phyloP scores from a whole-genome alignment of 108 stramenopile species.

The Skeletonema tropicum region DNA sequence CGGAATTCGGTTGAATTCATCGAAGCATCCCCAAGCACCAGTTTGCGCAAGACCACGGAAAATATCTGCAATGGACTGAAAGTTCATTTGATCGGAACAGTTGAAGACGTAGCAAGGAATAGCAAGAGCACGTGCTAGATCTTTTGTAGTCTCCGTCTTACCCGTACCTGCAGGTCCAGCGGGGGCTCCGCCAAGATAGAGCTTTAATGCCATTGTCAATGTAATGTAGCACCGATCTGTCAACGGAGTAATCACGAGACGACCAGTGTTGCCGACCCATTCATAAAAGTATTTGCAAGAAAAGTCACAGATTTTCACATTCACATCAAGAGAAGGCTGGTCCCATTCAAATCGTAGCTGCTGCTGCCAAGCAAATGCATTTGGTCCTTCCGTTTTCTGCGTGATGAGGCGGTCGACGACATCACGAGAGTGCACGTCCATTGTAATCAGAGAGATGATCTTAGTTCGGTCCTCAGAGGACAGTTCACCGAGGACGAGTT shows the following conservation, averaged over 20 bases:
- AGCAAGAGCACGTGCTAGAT: conserved; percentile 87
- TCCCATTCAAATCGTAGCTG: conserved; percentile 93
- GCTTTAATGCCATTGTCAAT: conserved; percentile 89
- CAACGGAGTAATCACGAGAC: conserved; percentile 90
- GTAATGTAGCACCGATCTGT: conserved; percentile 95
- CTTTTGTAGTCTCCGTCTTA: conserved; percentile 92
- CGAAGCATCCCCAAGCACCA: conserved; percentile 94
- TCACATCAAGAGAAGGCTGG: conserved; percentile 72
- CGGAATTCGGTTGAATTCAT: conserved; percentile 93
- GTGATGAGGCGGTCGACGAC: conserved; percentile 85
- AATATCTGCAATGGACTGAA: conserved; percentile 91
- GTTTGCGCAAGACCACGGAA: conserved; percentile 91
- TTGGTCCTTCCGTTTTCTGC: conserved; percentile 85
- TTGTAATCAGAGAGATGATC: conserved; percentile 91
- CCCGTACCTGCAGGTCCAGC: conserved; percentile 95
- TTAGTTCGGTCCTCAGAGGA: conserved; percentile 77
- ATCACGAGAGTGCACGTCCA: conserved; percentile 93
- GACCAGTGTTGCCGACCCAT: conserved; percentile 91
- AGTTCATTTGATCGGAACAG: conserved; percentile 95
- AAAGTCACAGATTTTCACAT: conserved; percentile 90
- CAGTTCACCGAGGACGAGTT: conserved; percentile 84
- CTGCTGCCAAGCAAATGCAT: conserved; percentile 89
- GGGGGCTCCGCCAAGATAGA: conserved; percentile 91
- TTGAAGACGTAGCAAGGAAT: conserved; percentile 94
- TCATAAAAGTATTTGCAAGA: conserved; percentile 93